A percentile compares a stretch with the other conserved stretches of the same genome.
phyloP scores from a whole-genome alignment of 768 basidiomycete genomes.

The Tulasnella sp. region DNA sequence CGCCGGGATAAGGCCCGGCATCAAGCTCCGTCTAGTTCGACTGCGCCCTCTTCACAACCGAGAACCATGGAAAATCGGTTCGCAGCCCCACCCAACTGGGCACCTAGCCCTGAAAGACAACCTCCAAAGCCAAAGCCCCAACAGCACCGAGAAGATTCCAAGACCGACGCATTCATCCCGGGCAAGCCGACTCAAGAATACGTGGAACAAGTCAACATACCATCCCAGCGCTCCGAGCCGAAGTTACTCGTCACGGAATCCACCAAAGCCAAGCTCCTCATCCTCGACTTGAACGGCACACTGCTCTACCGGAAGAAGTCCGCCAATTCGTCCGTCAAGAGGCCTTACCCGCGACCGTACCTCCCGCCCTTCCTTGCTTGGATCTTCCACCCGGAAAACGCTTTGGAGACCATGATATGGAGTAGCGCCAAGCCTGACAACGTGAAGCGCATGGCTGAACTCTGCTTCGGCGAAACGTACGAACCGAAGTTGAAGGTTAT shows the following conservation, averaged over 20 bases:
- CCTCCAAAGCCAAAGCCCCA: neutral
- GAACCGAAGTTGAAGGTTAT: slow-evolving; percentile 41
- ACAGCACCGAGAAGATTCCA: neutral
- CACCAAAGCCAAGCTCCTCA: slow-evolving; percentile 22
- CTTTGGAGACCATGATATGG: slow-evolving; percentile 87
- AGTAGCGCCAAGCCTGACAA: slow-evolving; percentile 79
- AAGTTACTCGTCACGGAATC: neutral
- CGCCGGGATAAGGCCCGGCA: neutral
- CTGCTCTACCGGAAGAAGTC: slow-evolving; percentile 11
- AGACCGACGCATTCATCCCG: neutral
- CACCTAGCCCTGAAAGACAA: neutral
- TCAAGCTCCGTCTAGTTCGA: neutral
- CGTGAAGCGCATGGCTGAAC: slow-evolving; percentile 68
- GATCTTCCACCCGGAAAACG: slow-evolving; percentile 61
- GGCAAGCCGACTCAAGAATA: neutral
- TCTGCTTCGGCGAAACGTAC: slow-evolving; percentile 48
- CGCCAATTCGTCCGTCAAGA: neutral
- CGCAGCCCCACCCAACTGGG: neutral
- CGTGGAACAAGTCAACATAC: neutral
- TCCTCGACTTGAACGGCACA: slow-evolving; percentile 29
- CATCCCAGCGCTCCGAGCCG: neutral
- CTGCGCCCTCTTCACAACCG: neutral
- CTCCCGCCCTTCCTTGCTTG: slow-evolving; percentile 58
- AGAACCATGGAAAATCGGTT: neutral
- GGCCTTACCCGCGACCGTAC: slow-evolving; percentile 59